These are phyloP conservation scores for Xylariaceae sp. DNA, from an alignment of 2,329 filamentous ascomycete genomes.

Conservation along the genomic window DNA sequence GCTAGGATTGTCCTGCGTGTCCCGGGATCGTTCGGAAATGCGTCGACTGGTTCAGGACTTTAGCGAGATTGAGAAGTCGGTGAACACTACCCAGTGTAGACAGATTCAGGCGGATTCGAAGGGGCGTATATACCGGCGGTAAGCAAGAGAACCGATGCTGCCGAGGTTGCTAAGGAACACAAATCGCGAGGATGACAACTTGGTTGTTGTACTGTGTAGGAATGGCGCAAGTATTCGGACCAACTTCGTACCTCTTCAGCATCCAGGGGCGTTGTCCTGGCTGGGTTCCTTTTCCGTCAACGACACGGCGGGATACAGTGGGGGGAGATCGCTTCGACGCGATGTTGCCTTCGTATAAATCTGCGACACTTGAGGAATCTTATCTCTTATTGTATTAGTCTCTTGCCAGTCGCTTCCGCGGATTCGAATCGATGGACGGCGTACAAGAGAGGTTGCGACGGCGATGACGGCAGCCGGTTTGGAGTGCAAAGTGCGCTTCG, in stretches of 20 bases:
- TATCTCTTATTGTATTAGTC: not conserved
- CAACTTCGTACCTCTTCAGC: slow-evolving; percentile 19
- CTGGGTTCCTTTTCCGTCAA: not conserved
- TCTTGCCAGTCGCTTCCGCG: not conserved
- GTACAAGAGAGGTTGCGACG: slow-evolving; percentile 1
- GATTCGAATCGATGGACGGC: not conserved
- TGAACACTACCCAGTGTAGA: not conserved
- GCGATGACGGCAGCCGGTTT: not conserved
- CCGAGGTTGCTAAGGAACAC: slow-evolving; percentile 7
- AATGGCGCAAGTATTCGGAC: slow-evolving; percentile 12
- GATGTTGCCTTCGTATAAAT: not conserved
- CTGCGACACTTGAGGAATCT: not conserved
- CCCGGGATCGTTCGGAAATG: slow-evolving; percentile 9
- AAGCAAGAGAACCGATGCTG: slow-evolving; percentile 9
- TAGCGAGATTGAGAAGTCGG: slow-evolving; percentile 24
- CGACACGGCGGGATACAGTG: not conserved
- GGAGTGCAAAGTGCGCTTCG: not conserved
- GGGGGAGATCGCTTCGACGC: not conserved
- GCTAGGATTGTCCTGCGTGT: slow-evolving; percentile 12
- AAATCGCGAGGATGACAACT: not conserved
- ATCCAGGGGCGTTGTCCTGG: not conserved
- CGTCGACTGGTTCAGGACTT: slow-evolving; percentile 19
- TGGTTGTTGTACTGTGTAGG: slow-evolving; percentile 8
- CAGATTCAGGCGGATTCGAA: not conserved
- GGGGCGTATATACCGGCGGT: not conserved